phyloP scores from a whole-genome alignment of 2,329 filamentous ascomycete genomes.

The Fusarium equiseti region DNA sequence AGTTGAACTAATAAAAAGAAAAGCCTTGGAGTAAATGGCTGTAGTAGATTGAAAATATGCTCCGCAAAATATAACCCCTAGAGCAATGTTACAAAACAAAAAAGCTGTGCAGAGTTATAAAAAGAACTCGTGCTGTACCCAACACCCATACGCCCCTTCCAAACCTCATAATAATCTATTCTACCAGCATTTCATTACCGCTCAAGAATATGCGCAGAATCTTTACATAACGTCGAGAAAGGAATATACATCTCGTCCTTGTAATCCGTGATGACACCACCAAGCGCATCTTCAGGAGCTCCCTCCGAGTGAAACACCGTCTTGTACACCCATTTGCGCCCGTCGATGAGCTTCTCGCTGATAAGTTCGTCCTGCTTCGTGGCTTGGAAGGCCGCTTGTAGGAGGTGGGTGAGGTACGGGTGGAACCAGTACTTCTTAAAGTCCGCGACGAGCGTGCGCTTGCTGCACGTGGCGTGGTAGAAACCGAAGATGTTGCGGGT shows the following conservation, averaged over 20 bases:
- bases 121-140: background rate
- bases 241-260: constrained; percentile 32
- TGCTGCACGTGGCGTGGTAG: constrained; percentile 56
- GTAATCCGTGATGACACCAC: constrained; percentile 39
- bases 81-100: background rate
- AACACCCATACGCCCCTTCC: constrained; percentile 20
- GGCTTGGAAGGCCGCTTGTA: constrained; percentile 47
- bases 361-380: constrained; percentile 44
- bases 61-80: background rate
- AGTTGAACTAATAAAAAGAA: background rate
- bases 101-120: background rate
- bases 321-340: constrained; percentile 48
- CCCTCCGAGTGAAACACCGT: constrained; percentile 21
- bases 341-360: constrained; percentile 48
- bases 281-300: constrained; percentile 21
- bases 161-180: constrained; percentile 5
- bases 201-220: constrained; percentile 16
- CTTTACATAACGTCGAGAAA: constrained; percentile 20
- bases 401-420: constrained; percentile 50
- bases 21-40: background rate
- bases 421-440: constrained; percentile 56
- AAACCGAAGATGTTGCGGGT: constrained; percentile 54
- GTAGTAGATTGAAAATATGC: background rate
- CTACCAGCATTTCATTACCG: background rate
- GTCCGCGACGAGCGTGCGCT: constrained; percentile 49